Evolutionary conservation across 1,139 yeast genomes (phyloP).

Genomic region (Blastobotrys persicus): DNA sequence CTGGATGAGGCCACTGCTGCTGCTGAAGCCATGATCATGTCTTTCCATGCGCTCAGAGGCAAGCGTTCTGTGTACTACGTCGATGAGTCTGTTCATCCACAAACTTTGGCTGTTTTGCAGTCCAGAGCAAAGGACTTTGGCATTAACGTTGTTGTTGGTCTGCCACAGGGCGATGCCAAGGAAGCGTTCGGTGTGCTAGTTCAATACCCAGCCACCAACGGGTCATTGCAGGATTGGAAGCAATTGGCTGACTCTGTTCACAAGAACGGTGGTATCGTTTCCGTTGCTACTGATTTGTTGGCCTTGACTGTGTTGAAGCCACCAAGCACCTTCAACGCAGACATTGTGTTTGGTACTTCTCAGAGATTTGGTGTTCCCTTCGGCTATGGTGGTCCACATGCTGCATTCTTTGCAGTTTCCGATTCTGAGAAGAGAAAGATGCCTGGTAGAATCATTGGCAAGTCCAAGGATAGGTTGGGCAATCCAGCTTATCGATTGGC

Average conservation of each 20-base stretch:
- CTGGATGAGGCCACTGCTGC: slow-evolving; percentile 98
- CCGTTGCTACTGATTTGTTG: slow-evolving; percentile 85
- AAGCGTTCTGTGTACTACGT: slow-evolving; percentile 70
- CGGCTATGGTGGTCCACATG: slow-evolving; percentile 99
- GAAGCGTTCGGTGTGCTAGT: slow-evolving; percentile 77
- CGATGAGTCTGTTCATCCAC: slow-evolving; percentile 77
- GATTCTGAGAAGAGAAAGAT: slow-evolving; percentile 80
- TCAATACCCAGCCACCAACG: slow-evolving; percentile 90
- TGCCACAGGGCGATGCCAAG: slow-evolving; percentile 40
- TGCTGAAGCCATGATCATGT: slow-evolving; percentile 91
- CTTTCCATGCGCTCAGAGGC: slow-evolving; percentile 64
- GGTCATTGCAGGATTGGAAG: slow-evolving; percentile 57
- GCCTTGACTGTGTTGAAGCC: slow-evolving; percentile 84
- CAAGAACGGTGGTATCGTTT: slow-evolving; percentile 65
- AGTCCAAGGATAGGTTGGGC: slow-evolving; percentile 87
- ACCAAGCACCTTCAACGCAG: slow-evolving; percentile 86
- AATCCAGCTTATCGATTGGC: slow-evolving; percentile 87
- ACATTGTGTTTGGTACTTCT: slow-evolving; percentile 86
- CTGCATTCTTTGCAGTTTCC: slow-evolving; percentile 90
- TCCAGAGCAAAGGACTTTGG: slow-evolving; percentile 77
- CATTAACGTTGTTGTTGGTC: slow-evolving; percentile 63
- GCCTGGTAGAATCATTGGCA: slow-evolving; percentile 95
- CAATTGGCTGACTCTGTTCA: slow-evolving; percentile 66
- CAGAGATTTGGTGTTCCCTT: slow-evolving; percentile 97
- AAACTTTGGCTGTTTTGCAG: slow-evolving; percentile 72